These are phyloP conservation scores for Rhododendron simsii DNA, from an alignment of 148 eudicot species.

Conservation along the genomic window DNA sequence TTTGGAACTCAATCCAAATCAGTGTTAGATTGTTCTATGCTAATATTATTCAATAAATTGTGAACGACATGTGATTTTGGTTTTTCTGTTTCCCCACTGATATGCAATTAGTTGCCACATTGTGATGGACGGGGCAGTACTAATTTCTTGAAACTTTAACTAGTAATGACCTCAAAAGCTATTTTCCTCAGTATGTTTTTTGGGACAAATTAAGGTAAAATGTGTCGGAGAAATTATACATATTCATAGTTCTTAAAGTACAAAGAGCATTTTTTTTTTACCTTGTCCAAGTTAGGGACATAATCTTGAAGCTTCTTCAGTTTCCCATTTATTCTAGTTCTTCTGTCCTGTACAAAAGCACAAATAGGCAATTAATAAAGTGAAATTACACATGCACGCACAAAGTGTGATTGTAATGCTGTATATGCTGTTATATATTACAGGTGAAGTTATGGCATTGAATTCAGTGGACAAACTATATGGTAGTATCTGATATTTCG, in stretches of 20 bases:
- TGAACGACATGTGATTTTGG: not conserved
- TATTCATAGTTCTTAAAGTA: not conserved
- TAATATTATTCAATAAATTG: not conserved
- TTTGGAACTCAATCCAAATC: not conserved
- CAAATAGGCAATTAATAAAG: not conserved
- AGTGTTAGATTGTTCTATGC: not conserved
- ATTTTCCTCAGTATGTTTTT: not conserved
- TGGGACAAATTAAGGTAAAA: not conserved
- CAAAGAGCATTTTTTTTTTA: not conserved
- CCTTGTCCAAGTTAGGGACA: slow-evolving; percentile 98
- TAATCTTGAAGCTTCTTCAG: slow-evolving; percentile 81
- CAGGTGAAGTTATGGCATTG: not conserved
- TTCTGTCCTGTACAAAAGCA: slow-evolving; percentile 54
- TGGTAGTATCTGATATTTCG: not conserved
- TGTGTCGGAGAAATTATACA: not conserved
- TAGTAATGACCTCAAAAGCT: not conserved
- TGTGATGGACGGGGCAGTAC: not conserved
- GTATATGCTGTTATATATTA: not conserved
- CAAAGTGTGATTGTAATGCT: not conserved
- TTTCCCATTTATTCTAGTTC: slow-evolving; percentile 88
- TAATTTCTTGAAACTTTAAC: not conserved
- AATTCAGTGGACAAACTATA: not conserved
- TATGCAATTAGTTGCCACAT: not conserved
- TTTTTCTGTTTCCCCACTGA: not conserved
- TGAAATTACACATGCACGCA: too few relatives aligned